Conservation (phyloP, 2,329 filamentous ascomycete genomes). For the Colletotrichum tamarilloi region DNA sequence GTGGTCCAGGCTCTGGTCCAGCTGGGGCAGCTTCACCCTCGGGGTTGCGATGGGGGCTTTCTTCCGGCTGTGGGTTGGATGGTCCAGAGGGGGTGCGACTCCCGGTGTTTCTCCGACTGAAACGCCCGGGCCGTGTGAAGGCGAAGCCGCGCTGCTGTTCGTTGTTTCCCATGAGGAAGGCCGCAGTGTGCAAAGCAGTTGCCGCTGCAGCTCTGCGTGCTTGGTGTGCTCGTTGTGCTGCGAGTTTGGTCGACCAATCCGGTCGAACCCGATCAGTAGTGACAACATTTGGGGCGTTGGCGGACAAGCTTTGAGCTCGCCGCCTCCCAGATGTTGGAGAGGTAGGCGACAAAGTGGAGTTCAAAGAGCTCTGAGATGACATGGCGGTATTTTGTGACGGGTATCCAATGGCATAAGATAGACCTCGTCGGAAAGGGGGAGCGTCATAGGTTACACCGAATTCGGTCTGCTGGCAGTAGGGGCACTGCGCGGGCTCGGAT, state of each 20-base stretch:
- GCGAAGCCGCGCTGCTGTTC: constrained; percentile 64
- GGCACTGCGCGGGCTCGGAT: constrained; percentile 91
- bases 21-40: constrained; percentile 41
- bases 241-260: constrained; percentile 93
- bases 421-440: constrained; percentile 86
- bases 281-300: constrained; percentile 85
- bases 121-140: constrained; percentile 55
- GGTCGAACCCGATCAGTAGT: constrained; percentile 93
- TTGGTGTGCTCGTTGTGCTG: constrained; percentile 85
- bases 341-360: constrained; percentile 63
- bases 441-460: constrained; percentile 96
- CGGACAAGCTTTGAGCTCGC: constrained; percentile 75
- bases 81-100: constrained; percentile 44
- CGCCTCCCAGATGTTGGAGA: constrained; percentile 52
- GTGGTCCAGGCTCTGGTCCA: constrained; percentile 47
- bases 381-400: constrained; percentile 74
- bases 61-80: constrained; percentile 44
- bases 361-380: constrained; percentile 86
- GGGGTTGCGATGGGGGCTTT: constrained; percentile 41
- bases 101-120: constrained; percentile 66
- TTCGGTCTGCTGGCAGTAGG: constrained; percentile 94
- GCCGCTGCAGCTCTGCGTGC: constrained; percentile 90
- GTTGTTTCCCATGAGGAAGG: constrained; percentile 83
- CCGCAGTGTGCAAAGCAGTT: constrained; percentile 93
- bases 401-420: constrained; percentile 72